A percentile compares a stretch with the other conserved stretches of the same genome.
These are phyloP conservation scores for Colletotrichum magnum DNA, from an alignment of 2,329 filamentous ascomycete species.

Conservation along the genomic window DNA sequence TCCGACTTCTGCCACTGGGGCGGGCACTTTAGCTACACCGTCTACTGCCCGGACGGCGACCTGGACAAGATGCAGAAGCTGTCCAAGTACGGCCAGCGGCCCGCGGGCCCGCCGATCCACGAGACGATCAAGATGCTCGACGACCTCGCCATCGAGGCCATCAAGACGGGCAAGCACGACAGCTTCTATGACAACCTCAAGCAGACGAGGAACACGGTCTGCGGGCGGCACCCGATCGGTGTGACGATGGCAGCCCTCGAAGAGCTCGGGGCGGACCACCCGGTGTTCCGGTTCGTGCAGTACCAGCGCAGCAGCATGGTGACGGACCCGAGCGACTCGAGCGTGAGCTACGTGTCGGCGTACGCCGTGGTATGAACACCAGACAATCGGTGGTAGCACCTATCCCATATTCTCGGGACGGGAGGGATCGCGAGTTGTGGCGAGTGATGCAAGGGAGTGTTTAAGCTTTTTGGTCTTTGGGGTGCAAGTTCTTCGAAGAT, in stretches of 20 bases:
- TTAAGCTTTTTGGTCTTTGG: neutral
- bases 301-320: constrained; percentile 91
- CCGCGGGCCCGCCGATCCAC: constrained; percentile 76
- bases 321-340: constrained; percentile 77
- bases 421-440: too few relatives aligned
- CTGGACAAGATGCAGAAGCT: too few relatives aligned
- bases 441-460: constrained; percentile 7
- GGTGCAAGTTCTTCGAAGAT: neutral
- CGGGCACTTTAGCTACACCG: constrained; percentile 83
- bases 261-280: constrained; percentile 63
- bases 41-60: too few relatives aligned
- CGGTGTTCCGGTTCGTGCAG: constrained; percentile 82
- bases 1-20: constrained; percentile 99
- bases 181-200: constrained; percentile 78
- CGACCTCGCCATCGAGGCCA: constrained; percentile 84
- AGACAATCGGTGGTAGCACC: too few relatives aligned
- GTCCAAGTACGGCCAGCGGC: too few relatives aligned
- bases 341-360: constrained; percentile 95
- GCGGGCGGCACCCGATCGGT: constrained; percentile 94
- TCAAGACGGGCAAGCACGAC: constrained; percentile 81
- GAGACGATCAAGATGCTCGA: constrained; percentile 89
- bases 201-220: constrained; percentile 90
- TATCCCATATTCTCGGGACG: too few relatives aligned
- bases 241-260: constrained; percentile 92
- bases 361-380: constrained; percentile 78